These are phyloP conservation scores for Brachypodium distachyon DNA, from an alignment of 202 grass and related monocot species.

Conservation along the genomic window DNA sequence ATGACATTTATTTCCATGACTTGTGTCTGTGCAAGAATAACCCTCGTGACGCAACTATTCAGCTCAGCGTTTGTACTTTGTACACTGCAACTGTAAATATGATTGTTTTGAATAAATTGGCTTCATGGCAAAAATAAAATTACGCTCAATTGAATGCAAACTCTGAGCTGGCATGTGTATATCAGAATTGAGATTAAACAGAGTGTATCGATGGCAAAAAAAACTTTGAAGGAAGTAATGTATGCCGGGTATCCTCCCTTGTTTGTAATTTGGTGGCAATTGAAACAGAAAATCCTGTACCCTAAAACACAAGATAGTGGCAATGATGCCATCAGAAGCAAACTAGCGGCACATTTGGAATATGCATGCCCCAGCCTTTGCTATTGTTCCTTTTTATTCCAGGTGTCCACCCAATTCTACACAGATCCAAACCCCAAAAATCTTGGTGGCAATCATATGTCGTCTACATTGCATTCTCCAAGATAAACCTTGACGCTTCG, in stretches of 20 bases:
- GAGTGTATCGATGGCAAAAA: background rate
- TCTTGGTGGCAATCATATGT: constrained; percentile 35
- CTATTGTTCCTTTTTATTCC: constrained; percentile 27
- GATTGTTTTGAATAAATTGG: background rate
- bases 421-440: background rate
- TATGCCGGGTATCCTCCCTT: background rate
- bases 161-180: background rate
- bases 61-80: too few relatives aligned
- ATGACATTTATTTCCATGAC: background rate
- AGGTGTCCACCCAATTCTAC: constrained; percentile 23
- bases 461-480: constrained; percentile 75
- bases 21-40: background rate
- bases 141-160: background rate
- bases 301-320: constrained; percentile 20
- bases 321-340: background rate
- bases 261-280: background rate
- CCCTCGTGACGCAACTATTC: too few relatives aligned
- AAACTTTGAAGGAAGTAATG: background rate
- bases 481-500: constrained; percentile 84
- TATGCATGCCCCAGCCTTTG: background rate
- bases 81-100: background rate
- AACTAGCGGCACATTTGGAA: constrained; percentile 19
- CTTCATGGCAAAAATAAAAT: background rate
- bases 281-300: background rate
- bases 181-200: background rate